phyloP scores from a whole-genome alignment of 2,329 filamentous ascomycete genomes.

The Aspergillus awamori region DNA sequence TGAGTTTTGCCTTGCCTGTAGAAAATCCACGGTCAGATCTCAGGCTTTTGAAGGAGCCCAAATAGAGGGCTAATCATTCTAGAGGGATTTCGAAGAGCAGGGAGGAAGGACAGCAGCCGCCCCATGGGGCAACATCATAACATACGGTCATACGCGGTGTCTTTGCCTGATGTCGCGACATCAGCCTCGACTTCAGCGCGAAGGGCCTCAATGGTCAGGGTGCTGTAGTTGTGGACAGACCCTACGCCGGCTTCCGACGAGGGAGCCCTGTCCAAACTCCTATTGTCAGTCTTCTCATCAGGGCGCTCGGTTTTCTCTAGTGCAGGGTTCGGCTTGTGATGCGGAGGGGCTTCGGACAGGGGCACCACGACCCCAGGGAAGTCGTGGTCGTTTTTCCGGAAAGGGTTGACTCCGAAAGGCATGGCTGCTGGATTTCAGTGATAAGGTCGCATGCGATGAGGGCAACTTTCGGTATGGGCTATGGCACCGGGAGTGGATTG shows the following conservation, averaged over 20 bases:
- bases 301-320: conserved; percentile 35
- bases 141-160: conserved; percentile 77
- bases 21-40: conserved; percentile 30
- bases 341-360: conserved; percentile 49
- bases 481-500: neutral
- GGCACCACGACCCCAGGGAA: conserved; percentile 56
- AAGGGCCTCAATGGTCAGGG: conserved; percentile 68
- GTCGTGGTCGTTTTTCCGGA: conserved; percentile 55
- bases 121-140: conserved; percentile 23
- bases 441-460: conserved; percentile 6
- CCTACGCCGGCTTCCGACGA: conserved; percentile 44
- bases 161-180: conserved; percentile 57
- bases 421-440: conserved; percentile 26
- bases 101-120: conserved; percentile 15
- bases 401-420: conserved; percentile 49
- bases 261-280: conserved; percentile 35
- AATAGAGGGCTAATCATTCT: neutral
- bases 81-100: neutral
- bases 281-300: conserved; percentile 40
- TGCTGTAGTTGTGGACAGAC: conserved; percentile 42
- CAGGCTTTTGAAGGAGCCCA: neutral
- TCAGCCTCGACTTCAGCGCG: conserved; percentile 68
- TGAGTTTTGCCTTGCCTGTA: conserved; percentile 72
- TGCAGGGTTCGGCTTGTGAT: conserved; percentile 23
- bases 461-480: neutral